These are phyloP conservation scores for Fusarium nanum DNA, from an alignment of 2,329 filamentous ascomycete genomes.

Conservation along the genomic window DNA sequence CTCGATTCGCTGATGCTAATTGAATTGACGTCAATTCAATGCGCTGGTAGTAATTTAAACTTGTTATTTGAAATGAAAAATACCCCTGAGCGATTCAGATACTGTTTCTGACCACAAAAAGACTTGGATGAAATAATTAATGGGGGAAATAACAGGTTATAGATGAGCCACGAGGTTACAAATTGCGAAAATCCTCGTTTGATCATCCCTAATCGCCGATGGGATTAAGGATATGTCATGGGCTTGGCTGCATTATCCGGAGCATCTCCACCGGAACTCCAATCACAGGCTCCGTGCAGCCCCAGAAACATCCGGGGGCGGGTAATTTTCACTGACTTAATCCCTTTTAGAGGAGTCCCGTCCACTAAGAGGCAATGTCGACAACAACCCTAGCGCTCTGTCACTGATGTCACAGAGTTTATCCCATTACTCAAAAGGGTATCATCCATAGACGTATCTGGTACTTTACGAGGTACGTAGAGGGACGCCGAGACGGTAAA, in stretches of 20 bases:
- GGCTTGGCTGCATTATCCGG: conserved; percentile 30
- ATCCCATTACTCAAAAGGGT: conserved; percentile 19
- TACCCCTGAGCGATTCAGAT: conserved; percentile 5
- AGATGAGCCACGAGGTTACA: conserved; percentile 6
- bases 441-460: conserved; percentile 17
- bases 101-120: neutral
- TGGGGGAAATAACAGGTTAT: conserved; percentile 27
- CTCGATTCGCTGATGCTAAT: conserved; percentile 8
- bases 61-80: neutral
- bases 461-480: conserved; percentile 26
- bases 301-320: conserved; percentile 31
- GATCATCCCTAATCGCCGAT: conserved; percentile 22
- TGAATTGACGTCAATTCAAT: conserved; percentile 38
- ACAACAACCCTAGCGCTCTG: conserved; percentile 1
- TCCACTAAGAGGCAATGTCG: neutral
- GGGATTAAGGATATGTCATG: conserved; percentile 23
- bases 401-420: conserved; percentile 30
- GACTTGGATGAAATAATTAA: conserved; percentile 5
- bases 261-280: conserved; percentile 38
- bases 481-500: conserved; percentile 35
- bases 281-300: conserved; percentile 33
- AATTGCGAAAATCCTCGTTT: conserved; percentile 1
- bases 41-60: conserved; percentile 2
- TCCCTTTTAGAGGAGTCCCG: neutral
- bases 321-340: neutral